Evolutionary conservation across 2,329 filamentous ascomycete genomes (phyloP).

Genomic region (Pseudocercospora fijiensis): DNA sequence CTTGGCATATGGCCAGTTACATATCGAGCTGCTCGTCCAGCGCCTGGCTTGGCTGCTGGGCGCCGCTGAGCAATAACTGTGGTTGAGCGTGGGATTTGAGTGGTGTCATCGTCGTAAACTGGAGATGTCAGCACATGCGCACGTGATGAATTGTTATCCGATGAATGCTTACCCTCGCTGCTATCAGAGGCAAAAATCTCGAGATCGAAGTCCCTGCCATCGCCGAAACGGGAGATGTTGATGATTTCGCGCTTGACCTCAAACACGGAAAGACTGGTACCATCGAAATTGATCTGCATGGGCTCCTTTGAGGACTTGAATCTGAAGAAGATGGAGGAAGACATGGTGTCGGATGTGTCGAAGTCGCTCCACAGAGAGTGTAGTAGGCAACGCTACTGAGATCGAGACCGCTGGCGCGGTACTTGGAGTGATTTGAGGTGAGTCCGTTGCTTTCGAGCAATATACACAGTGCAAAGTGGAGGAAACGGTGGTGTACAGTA

Average conservation of each 20-base stretch:
- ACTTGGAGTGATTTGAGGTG: conserved; percentile 15
- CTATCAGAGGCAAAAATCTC: conserved; percentile 91
- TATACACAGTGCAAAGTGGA: conserved; percentile 19
- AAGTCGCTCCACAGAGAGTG: conserved; percentile 2
- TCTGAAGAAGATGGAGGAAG: conserved; percentile 98
- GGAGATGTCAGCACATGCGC: conserved; percentile 28
- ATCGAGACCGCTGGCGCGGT: conserved; percentile 9
- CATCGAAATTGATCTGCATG: conserved; percentile 91
- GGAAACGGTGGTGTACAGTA: conserved; percentile 31
- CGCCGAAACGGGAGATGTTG: conserved; percentile 84
- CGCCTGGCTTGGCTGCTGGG: conserved; percentile 79
- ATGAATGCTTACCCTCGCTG: conserved; percentile 69
- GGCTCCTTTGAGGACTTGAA: conserved; percentile 99
- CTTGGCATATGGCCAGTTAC: conserved; percentile 94
- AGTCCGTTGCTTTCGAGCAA: conserved; percentile 20
- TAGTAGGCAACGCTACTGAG: conserved; percentile 11
- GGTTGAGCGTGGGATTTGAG: conserved; percentile 92
- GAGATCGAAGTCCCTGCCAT: conserved; percentile 94
- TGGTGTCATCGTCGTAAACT: conserved; percentile 98
- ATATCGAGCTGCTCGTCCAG: conserved; percentile 89
- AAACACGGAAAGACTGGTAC: conserved; percentile 96
- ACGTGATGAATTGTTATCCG: neutral
- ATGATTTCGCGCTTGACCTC: conserved; percentile 99
- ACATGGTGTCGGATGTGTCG: conserved; percentile 60
- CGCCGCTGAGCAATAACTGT: conserved; percentile 86